Base-by-base conservation (phyloP, 2,329 filamentous ascomycete genomes). In the Fusarium denticulatum region DNA sequence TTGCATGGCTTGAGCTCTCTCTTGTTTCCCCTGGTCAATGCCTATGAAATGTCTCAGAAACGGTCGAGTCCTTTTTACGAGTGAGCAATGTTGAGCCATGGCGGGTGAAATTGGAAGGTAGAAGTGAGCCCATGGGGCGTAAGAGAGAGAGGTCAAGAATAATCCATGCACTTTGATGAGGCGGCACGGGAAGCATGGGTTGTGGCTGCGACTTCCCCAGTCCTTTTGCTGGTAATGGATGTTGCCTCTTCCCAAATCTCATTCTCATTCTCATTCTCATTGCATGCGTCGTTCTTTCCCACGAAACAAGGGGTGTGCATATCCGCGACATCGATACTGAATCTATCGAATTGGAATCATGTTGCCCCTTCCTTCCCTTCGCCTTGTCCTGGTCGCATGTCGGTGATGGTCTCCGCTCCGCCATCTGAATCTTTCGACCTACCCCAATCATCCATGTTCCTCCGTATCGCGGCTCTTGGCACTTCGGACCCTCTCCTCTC, bases 401-500 rank as follows among this genome's bases (percentile, higher is more conserved):
- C 45, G 49, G 57, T 55, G 60, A 65, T 70, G 40, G 55, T 45
- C 64, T 72, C 62, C 52, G 64, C 65, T 64, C 50, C 67, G 68
- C 67, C 53, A 72, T 62, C 53, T 53, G 58, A 56, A 22, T 49
- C 59, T 53, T 73, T 73, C 26, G 60, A 71, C 71, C 71, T 76
- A 73, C 75, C 71, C 63, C 68, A 73, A 69, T 66, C 66, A 68
- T 68, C 73, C 73, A 67, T 77, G 69, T 71, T 60, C 67, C 63
- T 77, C 71, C 71, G 69, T 74, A 67, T 76, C 62, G 63, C 63
- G 57, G 52, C 58, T 73, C 72, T 75, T 71, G 72, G 73, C 72
- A 57, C 46, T 65, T 55, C 64, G 53, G 67, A 42, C 42, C 60
- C 50, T 73, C 69, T 69, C 46, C 47, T 63, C 61, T 66, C 67